Evolutionary conservation across 2,329 filamentous ascomycete genomes (phyloP).

Genomic region (Ramularia endophylla): DNA sequence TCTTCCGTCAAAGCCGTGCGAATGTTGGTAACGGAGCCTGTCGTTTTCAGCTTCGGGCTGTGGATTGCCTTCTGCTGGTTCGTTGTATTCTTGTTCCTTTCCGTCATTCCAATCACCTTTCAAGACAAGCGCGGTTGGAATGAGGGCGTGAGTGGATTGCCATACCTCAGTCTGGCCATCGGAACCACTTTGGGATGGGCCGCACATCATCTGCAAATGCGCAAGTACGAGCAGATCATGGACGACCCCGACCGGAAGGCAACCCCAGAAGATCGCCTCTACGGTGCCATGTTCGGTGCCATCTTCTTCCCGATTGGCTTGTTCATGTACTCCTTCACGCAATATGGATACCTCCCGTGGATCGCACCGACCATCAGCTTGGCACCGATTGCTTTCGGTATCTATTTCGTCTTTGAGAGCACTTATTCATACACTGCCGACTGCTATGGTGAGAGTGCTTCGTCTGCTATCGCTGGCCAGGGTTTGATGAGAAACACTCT

Average conservation of each 20-base stretch:
- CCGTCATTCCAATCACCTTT: slow-evolving; percentile 47
- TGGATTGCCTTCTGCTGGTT: slow-evolving; percentile 52
- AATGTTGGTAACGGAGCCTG: slow-evolving; percentile 46
- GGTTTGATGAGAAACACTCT: slow-evolving; percentile 50
- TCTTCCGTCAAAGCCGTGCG: slow-evolving; percentile 48
- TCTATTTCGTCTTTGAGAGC: slow-evolving; percentile 47
- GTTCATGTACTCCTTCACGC: slow-evolving; percentile 51
- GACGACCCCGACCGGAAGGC: slow-evolving; percentile 32
- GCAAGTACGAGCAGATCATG: slow-evolving; percentile 42
- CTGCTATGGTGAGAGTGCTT: slow-evolving; percentile 45
- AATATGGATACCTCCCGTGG: slow-evolving; percentile 46
- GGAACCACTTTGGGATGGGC: slow-evolving; percentile 45
- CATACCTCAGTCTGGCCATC: slow-evolving; percentile 47
- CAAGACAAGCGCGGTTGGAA: slow-evolving; percentile 48
- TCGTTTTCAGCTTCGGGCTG: slow-evolving; percentile 46
- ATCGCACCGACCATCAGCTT: slow-evolving; percentile 46
- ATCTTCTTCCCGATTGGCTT: slow-evolving; percentile 45
- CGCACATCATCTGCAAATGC: slow-evolving; percentile 47
- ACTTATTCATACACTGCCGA: slow-evolving; percentile 49
- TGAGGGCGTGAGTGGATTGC: slow-evolving; percentile 45
- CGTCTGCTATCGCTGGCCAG: slow-evolving; percentile 44
- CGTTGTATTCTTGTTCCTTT: slow-evolving; percentile 50
- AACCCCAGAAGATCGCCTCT: slow-evolving; percentile 43
- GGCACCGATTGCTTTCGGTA: slow-evolving; percentile 47
- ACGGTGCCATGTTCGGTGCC: slow-evolving; percentile 45